Base-by-base conservation (phyloP, 768 basidiomycete genomes). In the Rubroboletus satanas region DNA sequence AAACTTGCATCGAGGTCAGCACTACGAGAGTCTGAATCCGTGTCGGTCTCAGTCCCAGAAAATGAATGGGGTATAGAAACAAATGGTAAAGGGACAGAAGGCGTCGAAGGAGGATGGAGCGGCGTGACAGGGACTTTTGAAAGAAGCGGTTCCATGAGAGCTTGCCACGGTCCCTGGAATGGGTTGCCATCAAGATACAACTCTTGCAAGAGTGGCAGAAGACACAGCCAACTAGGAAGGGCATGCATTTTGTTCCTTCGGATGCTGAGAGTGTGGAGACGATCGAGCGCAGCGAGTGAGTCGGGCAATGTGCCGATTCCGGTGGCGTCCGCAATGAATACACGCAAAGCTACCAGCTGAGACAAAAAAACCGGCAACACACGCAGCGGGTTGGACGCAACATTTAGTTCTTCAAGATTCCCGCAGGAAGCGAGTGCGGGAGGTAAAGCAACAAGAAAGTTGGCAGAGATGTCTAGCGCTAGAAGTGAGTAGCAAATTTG, bases 171-270 rank as follows among this genome's bases (percentile, higher is more conserved):
- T 8, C 90, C 90, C 62, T 91, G 90, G 73, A 99, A 98, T 8
- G 95, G 93, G 69, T 99, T 99, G 17, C 86, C 88, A 59, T 98
- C 96, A n/a, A 99, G 83, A 60, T 87, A 88, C 4, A 99, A 75
- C 2, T 86, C 88, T 70, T 96, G 92, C 45, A 99, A 76, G 31
- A 80, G 79, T 18, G 85, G 81, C n/a, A 99, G 78, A 29, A 92
- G 81, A 69, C 92, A 93, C 44, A 99, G 79, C 96, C 97, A 99
- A 58, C 88, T 84, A n/a, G 97, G 95, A 17, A 98, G 80, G 7
- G 88, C 82, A 60, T 89, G 79, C 65, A 99, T 77, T 68, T 88
- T 88, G 73, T 99, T 99, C 65, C 88, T 77, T 44, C 95, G 85
- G 51, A 96, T 73, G 66, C 93, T 94, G 62, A 93, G 81, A 11